Evolutionary conservation across 306 rosid species (phyloP).

Genomic region (Neltuma alba): DNA sequence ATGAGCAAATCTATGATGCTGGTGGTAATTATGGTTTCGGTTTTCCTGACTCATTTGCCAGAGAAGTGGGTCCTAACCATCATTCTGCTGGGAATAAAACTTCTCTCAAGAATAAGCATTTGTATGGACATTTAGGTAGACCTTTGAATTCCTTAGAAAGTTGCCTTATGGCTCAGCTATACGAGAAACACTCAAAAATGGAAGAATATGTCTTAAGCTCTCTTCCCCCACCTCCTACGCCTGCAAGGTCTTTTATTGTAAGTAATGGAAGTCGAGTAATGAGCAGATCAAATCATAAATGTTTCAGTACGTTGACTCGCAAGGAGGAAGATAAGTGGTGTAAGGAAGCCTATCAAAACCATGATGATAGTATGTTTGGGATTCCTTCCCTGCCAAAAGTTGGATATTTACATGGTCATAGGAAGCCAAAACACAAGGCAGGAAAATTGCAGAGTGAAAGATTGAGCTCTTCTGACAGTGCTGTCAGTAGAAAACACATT

Average conservation of each 20-base stretch:
- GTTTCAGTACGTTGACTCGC: constrained; percentile 35
- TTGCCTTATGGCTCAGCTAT: constrained; percentile 81
- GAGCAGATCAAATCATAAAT: constrained; percentile 37
- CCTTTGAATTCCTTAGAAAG: constrained; percentile 71
- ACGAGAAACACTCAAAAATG: constrained; percentile 53
- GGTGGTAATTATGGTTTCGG: constrained; percentile 34
- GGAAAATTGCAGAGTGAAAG: constrained; percentile 41
- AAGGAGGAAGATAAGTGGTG: constrained; percentile 34
- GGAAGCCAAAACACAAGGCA: constrained; percentile 42
- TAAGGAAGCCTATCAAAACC: constrained; percentile 36
- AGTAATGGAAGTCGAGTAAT: constrained; percentile 54
- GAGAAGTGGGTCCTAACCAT: constrained; percentile 45
- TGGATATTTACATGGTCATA: constrained; percentile 35
- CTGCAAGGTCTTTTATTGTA: constrained; percentile 51
- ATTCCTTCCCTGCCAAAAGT: constrained; percentile 48
- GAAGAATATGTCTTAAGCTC: constrained; percentile 46
- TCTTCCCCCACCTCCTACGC: constrained; percentile 43
- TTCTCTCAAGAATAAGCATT: constrained; percentile 43
- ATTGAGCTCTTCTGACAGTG: constrained; percentile 38
- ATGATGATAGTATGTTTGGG: constrained; percentile 41
- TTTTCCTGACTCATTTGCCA: constrained; percentile 29
- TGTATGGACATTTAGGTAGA: constrained; percentile 36
- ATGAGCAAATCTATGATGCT: constrained; percentile 32
- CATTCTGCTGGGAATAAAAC: constrained; percentile 43
- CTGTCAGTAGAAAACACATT: constrained; percentile 37